Evolutionary conservation across 768 basidiomycete species (phyloP), one percentile per base, ranked within the genome.

Genomic region (Galerina marginata): DNA sequence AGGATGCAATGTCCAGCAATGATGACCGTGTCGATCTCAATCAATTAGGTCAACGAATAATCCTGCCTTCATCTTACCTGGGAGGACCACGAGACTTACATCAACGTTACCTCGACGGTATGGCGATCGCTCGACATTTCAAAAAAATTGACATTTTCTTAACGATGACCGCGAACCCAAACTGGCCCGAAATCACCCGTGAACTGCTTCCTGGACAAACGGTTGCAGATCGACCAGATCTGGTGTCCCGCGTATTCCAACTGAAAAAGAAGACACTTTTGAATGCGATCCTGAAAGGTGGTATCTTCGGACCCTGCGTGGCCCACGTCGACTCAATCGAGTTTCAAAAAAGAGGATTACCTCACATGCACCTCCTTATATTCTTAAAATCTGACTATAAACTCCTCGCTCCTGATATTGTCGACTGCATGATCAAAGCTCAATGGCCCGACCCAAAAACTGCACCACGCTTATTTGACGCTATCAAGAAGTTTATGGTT

Each of bases 331-430:
- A 83, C 57, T 78, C 77, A 6, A 84, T 85, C 53, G 82, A 88
- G 61, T 87, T 85, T 64, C 85, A 87, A 65, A 87, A 86, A 60
- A 67, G 79, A 0, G 82, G 83, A 0, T 76, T 87, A 1, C 84
- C 84, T 29, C 84, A 86, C 61, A 78, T 81, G 64, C 86, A 88
- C 65, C 61, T 80, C 9, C 64, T 86, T 1, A 69, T 86, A 44
- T 79, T 81, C 59, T 66, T 86, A 1, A 42, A 71, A 1, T 42
- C 71, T 0, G 50, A 43, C 0, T 40, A 68, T 56, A 80, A 79
- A 57, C n/a, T 85, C 2, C 26, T 33, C 0, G 72, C 69, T 14
- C 68, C 79, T 6, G 69, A 67, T 6, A 70, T 75, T 16, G 68
- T 86, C 6, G 77, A 86, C 63, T 56, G 65, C n/a, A 48, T 72